Evolutionary conservation across 805 yeast species (phyloP), one percentile per base, ranked within the genome.

Genomic region (Yamadazyma scolyti): DNA sequence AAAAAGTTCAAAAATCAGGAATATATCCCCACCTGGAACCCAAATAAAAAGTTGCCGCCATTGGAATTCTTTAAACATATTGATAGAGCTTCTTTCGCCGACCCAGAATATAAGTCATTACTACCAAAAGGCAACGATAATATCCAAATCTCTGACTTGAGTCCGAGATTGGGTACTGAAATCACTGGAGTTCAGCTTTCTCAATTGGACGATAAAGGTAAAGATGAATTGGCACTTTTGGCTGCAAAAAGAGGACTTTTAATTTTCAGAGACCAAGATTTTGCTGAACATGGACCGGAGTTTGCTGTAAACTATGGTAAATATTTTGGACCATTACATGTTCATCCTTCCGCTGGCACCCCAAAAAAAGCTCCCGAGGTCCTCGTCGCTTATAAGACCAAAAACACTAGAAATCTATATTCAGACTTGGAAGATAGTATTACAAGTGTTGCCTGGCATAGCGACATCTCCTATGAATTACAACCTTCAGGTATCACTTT

Each of bases 141-240:
- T 15, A 38, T 54, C 18, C 51, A 47, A 23, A 69, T 68, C 38
- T 44, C 43, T 12, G n/a, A n/a, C n/a, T 52, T 82, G 25, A 73
- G 84, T 2, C 90, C 90, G 20, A 80, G 74, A 47, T 61, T 83
- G 33, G 94, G 93, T n/a, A 65, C 79, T 11, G 86, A 77, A 43
- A 60, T 82, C 20, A 55, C 53, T 11, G 80, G 80, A 25, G 48
- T 81, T 25, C 85, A 79, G 46, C 57, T 81, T 29, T 71, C 81
- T 12, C 50, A 64, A 23, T 66, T 81, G 40, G 51, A 61, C 33
- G 69, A 67, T 29, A 58, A 58, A 13, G 86, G 71, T 18, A 78
- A 76, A 47, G 76, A 82, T 43, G 89, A 82, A 44, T 63, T 82
- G 37, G 87, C 89, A 1, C 60, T 77, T 16, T 63, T 70, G 20